Percentiles rank a stretch among this genome's conserved stretches.
These are phyloP conservation scores for Amaranthus hypochondriacus DNA, from an alignment of 148 eudicot species.

Conservation along the genomic window DNA sequence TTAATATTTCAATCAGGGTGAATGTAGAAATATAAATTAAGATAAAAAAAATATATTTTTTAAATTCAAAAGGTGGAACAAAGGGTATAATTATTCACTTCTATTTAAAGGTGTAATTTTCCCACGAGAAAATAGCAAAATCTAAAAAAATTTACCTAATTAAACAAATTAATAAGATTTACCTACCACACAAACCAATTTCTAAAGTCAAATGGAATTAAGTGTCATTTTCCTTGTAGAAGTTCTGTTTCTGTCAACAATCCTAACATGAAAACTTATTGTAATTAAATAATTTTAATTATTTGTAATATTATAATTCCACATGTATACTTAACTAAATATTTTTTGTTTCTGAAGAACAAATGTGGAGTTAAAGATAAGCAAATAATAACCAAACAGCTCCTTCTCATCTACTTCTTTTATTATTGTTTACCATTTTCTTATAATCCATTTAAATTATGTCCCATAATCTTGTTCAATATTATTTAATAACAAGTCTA, in stretches of 20 bases:
- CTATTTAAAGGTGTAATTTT: too few species aligned
- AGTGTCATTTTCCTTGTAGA: slow-evolving; percentile 51
- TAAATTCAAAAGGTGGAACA: too few species aligned
- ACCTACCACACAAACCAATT: not conserved
- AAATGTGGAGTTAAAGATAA: slow-evolving; percentile 52
- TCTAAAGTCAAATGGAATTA: not conserved
- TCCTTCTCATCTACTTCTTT: slow-evolving; percentile 36
- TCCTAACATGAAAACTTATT: slow-evolving; percentile 4
- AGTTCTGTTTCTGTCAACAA: slow-evolving; percentile 39
- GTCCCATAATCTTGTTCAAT: not conserved
- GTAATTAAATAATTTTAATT: not conserved
- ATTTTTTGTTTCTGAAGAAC: not conserved
- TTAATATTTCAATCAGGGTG: too few species aligned
- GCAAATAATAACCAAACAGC: slow-evolving; percentile 43
- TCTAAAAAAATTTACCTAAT: too few species aligned
- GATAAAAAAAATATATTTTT: too few species aligned
- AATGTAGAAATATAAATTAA: too few species aligned
- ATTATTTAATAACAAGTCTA: slow-evolving; percentile 27
- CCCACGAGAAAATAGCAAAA: too few species aligned
- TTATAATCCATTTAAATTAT: not conserved
- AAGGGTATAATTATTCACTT: too few species aligned
- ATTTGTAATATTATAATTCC: not conserved
- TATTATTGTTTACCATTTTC: slow-evolving; percentile 3
- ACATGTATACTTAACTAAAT: not conserved
- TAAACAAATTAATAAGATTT: not conserved